Base-by-base conservation (phyloP, 2,329 filamentous ascomycete species). In the Sporothrix inflata region DNA sequence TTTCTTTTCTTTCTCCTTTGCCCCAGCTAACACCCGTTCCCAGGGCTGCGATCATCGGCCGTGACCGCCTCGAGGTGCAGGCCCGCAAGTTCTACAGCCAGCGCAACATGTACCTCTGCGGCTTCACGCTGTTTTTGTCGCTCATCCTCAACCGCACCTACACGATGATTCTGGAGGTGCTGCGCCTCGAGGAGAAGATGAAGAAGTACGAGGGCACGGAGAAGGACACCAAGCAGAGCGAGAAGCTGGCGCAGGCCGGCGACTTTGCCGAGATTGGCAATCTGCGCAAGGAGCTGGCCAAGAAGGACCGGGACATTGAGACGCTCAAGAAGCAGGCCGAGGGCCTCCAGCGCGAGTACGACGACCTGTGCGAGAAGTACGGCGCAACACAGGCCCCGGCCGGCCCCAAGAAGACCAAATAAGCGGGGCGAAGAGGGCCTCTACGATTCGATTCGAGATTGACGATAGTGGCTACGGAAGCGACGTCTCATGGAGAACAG, bases 21-120 rank as follows among this genome's bases (percentile, higher is more conserved):
- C 16, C 7, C 45, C 45, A 14, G 11, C 77, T 80, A 75, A 80
- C 75, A 65, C 68, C 49, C 34, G 66, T 69, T 67, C 49, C 73
- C 70, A 85, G 83, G 72, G 83, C 92, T 79, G 89, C 90, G 69
- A 90, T 94, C 73, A 90, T 98, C 78, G 95, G 96, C 75, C 91
- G 93, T 80, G 96, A 98, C 82, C 95, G 96, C 76, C 94, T 97
- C 89, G 96, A 99, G 85, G 95, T 98, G 69, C 96, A 99, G 84
- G 95, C 96, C 76, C 94, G 96, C 88, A 99, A 99, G 85, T 99
- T 99, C 88, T 99, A 99, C 89, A 97, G 94, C 74, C 95, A 99
- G 86, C 94, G 96, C 83, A 99, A 99, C 90, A 99, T 99, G 96
- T 99, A 99, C 85, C 94, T 99, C 74, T 98, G 96, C 83, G 96